Evolutionary conservation across 2,329 filamentous ascomycete species (phyloP).

Genomic region (Macrophomina phaseolina): DNA sequence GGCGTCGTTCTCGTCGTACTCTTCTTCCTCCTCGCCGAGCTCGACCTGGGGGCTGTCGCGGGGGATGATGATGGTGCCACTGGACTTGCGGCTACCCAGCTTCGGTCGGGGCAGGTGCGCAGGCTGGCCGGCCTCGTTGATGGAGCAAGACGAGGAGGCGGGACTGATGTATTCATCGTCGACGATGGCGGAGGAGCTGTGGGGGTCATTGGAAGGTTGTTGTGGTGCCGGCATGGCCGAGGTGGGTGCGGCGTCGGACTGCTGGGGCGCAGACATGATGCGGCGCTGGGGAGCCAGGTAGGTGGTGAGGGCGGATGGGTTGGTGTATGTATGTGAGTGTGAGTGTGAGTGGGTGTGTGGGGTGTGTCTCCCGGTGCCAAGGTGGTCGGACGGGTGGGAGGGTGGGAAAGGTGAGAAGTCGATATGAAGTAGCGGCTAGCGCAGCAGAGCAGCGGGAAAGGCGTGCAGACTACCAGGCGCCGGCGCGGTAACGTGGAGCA

Average conservation of each 20-base stretch:
- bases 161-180: slow-evolving; percentile 28
- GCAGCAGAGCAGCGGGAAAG: slow-evolving; percentile 20
- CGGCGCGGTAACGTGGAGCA: slow-evolving; percentile 26
- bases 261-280: slow-evolving; percentile 26
- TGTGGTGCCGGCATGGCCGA: slow-evolving; percentile 8
- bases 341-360: neutral
- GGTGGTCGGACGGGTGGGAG: slow-evolving; percentile 1
- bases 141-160: slow-evolving; percentile 26
- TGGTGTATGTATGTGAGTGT: neutral
- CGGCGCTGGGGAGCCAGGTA: neutral
- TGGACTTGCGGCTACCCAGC: slow-evolving; percentile 76
- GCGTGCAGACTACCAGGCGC: slow-evolving; percentile 25
- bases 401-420: slow-evolving; percentile 23
- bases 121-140: slow-evolving; percentile 27
- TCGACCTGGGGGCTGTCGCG: slow-evolving; percentile 77
- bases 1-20: slow-evolving; percentile 86
- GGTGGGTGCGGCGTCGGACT: slow-evolving; percentile 23
- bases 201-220: slow-evolving; percentile 22
- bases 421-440: slow-evolving; percentile 25
- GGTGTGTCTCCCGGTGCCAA: slow-evolving; percentile 22
- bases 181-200: slow-evolving; percentile 25
- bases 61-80: slow-evolving; percentile 81
- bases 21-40: slow-evolving; percentile 72
- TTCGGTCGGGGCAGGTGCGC: slow-evolving; percentile 59
- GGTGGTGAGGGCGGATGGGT: neutral